phyloP scores from a whole-genome alignment of 2,329 filamentous ascomycete species.

The Talaromyces verruculosus region DNA sequence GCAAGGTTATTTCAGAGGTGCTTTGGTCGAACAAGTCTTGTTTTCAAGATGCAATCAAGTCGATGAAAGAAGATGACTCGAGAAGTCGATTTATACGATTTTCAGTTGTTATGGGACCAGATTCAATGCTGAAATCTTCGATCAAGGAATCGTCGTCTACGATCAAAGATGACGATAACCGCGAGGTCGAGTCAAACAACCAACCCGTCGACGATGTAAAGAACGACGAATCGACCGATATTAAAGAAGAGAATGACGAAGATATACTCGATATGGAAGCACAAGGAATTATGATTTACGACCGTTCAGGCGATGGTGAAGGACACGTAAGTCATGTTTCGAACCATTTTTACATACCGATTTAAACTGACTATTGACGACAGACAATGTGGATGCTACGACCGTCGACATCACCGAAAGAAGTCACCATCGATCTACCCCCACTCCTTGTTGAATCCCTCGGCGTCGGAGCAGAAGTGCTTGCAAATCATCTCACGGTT shows the following conservation, averaged over 20 bases:
- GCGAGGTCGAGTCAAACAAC: slow-evolving; percentile 9
- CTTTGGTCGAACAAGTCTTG: slow-evolving; percentile 76
- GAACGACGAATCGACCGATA: slow-evolving; percentile 35
- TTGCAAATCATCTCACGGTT: slow-evolving; percentile 88
- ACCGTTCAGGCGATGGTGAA: slow-evolving; percentile 78
- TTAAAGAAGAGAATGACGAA: slow-evolving; percentile 37
- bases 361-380: too few species aligned
- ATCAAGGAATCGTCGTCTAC: slow-evolving; percentile 9
- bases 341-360: background rate
- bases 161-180: slow-evolving; percentile 8
- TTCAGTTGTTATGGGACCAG: slow-evolving; percentile 66
- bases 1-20: slow-evolving; percentile 75
- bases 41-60: slow-evolving; percentile 81
- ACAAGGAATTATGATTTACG: slow-evolving; percentile 98
- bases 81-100: slow-evolving; percentile 89
- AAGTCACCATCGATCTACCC: slow-evolving; percentile 95
- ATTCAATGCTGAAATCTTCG: slow-evolving; percentile 61
- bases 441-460: slow-evolving; percentile 85
- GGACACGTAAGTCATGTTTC: slow-evolving; percentile 70
- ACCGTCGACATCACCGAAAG: slow-evolving; percentile 80
- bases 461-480: slow-evolving; percentile 88
- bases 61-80: slow-evolving; percentile 89
- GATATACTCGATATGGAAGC: slow-evolving; percentile 78
- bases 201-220: slow-evolving; percentile 26
- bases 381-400: slow-evolving; percentile 99